Conservation (phyloP, 2,329 filamentous ascomycete genomes). For the Calonectria multiphialidica region DNA sequence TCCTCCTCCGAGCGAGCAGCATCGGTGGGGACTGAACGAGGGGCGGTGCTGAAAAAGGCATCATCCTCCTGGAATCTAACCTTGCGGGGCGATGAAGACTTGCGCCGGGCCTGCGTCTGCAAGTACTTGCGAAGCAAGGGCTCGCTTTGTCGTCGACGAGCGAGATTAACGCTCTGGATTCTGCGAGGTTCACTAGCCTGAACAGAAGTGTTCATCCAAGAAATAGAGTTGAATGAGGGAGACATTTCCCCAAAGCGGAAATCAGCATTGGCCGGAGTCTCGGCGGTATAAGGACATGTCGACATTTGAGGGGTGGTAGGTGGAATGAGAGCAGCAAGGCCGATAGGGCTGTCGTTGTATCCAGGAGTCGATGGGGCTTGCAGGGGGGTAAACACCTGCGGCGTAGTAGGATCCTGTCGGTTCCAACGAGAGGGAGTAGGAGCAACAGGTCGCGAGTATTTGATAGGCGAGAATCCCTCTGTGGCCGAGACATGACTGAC, state of each 20-base stretch:
- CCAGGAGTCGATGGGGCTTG: slow-evolving; percentile 14
- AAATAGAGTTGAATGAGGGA: slow-evolving; percentile 41
- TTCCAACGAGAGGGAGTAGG: slow-evolving; percentile 46
- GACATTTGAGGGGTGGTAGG: slow-evolving; percentile 31
- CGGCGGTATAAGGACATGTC: slow-evolving; percentile 19
- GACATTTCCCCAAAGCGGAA: slow-evolving; percentile 47
- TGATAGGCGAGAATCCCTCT: slow-evolving; percentile 33
- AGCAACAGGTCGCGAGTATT: slow-evolving; percentile 40
- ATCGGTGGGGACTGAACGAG: slow-evolving; percentile 11
- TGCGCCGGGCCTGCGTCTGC: slow-evolving; percentile 40
- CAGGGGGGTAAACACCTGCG: slow-evolving; percentile 31
- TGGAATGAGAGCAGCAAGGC: slow-evolving; percentile 32
- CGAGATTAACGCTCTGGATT: slow-evolving; percentile 37
- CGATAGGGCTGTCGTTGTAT: slow-evolving; percentile 32
- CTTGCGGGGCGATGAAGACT: slow-evolving; percentile 46
- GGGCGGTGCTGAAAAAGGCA: slow-evolving; percentile 29
- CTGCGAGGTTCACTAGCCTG: slow-evolving; percentile 36
- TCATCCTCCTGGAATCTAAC: slow-evolving; percentile 35
- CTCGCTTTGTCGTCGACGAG: slow-evolving; percentile 49
- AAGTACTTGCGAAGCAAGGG: slow-evolving; percentile 46
- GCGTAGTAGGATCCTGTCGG: slow-evolving; percentile 38
- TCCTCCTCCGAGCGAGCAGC: background rate
- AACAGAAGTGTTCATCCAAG: slow-evolving; percentile 42
- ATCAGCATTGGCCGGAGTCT: slow-evolving; percentile 20
- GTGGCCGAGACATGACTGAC: slow-evolving; percentile 19